Conservation (phyloP, 2,329 filamentous ascomycete species). For the Aspergillus awamori region DNA sequence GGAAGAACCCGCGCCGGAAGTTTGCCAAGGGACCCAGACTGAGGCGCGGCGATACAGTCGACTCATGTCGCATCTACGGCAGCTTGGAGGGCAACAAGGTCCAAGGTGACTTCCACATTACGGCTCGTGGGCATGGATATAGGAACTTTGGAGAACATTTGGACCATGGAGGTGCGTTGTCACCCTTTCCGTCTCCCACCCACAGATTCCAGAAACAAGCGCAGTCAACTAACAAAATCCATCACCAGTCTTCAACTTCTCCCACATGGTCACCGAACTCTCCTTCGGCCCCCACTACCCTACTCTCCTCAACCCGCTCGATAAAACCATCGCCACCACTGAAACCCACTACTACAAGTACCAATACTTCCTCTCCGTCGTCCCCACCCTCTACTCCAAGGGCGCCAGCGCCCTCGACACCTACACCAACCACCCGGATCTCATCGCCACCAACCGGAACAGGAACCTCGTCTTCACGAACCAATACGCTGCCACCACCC, state of each 20-base stretch:
- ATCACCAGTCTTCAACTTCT: conserved; percentile 85
- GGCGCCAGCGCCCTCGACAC: conserved; percentile 48
- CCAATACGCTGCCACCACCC: conserved; percentile 95
- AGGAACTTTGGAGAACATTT: conserved; percentile 77
- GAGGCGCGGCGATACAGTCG: conserved; percentile 56
- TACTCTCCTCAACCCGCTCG: conserved; percentile 88
- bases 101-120: conserved; percentile 97
- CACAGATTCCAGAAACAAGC: not conserved
- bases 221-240: conserved; percentile 9
- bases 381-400: conserved; percentile 88
- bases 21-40: conserved; percentile 74
- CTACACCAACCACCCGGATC: conserved; percentile 38
- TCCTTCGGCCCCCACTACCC: conserved; percentile 98
- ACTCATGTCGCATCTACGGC: conserved; percentile 88
- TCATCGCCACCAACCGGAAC: conserved; percentile 36
- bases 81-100: conserved; percentile 93
- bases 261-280: conserved; percentile 91
- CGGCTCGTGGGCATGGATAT: conserved; percentile 93
- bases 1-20: conserved; percentile 65
- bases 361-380: conserved; percentile 95
- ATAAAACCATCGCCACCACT: conserved; percentile 82
- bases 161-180: conserved; percentile 71
- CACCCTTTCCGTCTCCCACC: not conserved
- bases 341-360: conserved; percentile 84
- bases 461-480: conserved; percentile 80